These are phyloP conservation scores for Dissoconium aciculare DNA, from an alignment of 2,329 filamentous ascomycete species.

Conservation along the genomic window DNA sequence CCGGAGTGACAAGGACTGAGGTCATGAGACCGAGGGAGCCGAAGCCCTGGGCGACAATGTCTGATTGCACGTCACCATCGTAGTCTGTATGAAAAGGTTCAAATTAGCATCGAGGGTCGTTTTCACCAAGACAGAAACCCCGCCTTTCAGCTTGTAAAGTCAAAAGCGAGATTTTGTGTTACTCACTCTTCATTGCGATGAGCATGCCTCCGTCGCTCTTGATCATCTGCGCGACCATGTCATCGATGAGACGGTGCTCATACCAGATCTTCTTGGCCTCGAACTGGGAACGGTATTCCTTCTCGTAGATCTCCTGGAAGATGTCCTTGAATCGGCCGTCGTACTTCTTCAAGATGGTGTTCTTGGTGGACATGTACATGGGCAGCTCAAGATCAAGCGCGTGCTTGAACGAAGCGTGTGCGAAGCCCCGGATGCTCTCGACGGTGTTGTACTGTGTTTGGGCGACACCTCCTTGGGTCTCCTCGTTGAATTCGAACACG, in stretches of 20 bases:
- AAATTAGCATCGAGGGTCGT: background rate
- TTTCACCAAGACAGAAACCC: conserved; percentile 2
- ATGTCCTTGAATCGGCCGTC: conserved; percentile 99
- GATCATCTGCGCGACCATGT: conserved; percentile 99
- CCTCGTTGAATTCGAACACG: conserved; percentile 77
- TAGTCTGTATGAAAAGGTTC: conserved; percentile 59
- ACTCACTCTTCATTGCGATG: conserved; percentile 93
- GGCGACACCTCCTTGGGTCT: conserved; percentile 57
- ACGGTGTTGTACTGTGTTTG: conserved; percentile 98
- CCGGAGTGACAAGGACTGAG: conserved; percentile 88
- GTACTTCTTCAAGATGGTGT: conserved; percentile 98
- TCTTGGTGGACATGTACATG: conserved; percentile 99
- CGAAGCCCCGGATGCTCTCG: conserved; percentile 87
- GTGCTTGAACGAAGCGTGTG: conserved; percentile 92
- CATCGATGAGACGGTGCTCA: conserved; percentile 96
- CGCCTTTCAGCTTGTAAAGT: too few relatives aligned
- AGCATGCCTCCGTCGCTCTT: conserved; percentile 94
- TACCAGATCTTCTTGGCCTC: conserved; percentile 95
- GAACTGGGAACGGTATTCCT: conserved; percentile 72
- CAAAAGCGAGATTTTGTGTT: too few relatives aligned
- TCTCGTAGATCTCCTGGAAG: conserved; percentile 93
- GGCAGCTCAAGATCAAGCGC: conserved; percentile 74
- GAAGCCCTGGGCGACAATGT: conserved; percentile 96
- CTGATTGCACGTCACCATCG: conserved; percentile 96
- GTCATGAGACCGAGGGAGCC: conserved; percentile 98